A percentile compares a stretch with the other conserved stretches of the same genome.
Evolutionary conservation across 1,284 basidiomycete species (phyloP).

Genomic region (Volvariella surrecta): DNA sequence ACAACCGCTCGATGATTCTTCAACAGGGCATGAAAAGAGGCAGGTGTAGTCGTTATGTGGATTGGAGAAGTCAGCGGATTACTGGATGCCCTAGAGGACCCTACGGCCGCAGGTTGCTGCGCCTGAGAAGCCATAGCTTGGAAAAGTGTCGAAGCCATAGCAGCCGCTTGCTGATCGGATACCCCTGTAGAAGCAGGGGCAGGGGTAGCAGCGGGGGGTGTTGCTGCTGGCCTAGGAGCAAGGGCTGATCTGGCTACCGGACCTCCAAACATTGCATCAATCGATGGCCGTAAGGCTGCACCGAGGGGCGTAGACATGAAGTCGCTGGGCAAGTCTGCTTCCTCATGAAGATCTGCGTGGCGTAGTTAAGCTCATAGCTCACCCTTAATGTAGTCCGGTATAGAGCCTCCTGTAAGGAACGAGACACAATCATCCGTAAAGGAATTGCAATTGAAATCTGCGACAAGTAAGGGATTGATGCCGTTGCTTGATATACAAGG

Average conservation of each 20-base stretch:
- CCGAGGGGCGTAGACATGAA: conserved; percentile 91
- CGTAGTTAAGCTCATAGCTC: conserved; percentile 3
- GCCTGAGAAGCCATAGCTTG: conserved; percentile 50
- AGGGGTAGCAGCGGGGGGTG: conserved; percentile 18
- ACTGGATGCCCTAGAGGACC: conserved; percentile 27
- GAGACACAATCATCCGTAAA: conserved; percentile 85
- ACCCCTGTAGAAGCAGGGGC: no score
- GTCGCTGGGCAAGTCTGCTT: conserved; percentile 76
- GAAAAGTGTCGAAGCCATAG: conserved; percentile 41
- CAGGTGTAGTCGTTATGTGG: conserved; percentile 37
- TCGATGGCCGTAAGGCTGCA: conserved; percentile 76
- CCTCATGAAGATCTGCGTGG: not conserved
- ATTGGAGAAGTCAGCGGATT: conserved; percentile 54
- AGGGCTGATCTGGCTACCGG: conserved; percentile 35
- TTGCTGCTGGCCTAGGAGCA: conserved; percentile 29
- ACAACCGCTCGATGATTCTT: conserved; percentile 36
- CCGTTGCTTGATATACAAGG: not conserved
- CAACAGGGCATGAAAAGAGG: conserved; percentile 33
- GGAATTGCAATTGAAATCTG: conserved; percentile 86
- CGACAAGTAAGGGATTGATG: conserved; percentile 1
- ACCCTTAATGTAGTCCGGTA: conserved; percentile 77
- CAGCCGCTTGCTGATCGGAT: no score
- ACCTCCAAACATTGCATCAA: conserved; percentile 78
- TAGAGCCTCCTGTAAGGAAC: conserved; percentile 73
- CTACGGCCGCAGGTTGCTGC: conserved; percentile 13